Evolutionary conservation across 139 green algal genomes (phyloP), one percentile per base, ranked within the genome.

Genomic region (Penium margaritaceum): DNA sequence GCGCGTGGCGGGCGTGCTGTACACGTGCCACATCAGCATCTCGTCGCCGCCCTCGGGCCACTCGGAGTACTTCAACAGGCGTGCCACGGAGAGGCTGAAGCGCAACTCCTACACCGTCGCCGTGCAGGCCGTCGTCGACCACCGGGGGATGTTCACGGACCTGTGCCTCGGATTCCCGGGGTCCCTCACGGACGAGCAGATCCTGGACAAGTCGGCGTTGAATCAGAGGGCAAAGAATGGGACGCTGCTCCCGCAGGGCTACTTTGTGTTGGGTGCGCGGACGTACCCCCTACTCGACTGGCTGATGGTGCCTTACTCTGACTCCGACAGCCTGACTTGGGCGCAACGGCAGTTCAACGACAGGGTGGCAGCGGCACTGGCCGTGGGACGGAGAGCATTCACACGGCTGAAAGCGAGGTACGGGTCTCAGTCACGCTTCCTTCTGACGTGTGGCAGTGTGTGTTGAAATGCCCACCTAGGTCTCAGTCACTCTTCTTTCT

Each of bases 141-240:
- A 27, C 3, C 57, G 60, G 12, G 69, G 69, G 3, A 12, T 24
- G 19, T 77, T 77, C 19, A 75, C 63, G 21, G 69, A 77, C 4
- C 29, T 77, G 17, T 77, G 69, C 43, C 55, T 77, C 55, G 69
- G 69, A 12, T 76, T 41, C 61, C 69, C 69, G 12, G 69, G 69
- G 2, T 61, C 55, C 1, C 29, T 72, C 19, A 62, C 55, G 2
- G 54, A 77, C n/a, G 55, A 57, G 30, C 17, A 75, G 58, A 17
- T 77, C 9, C 60, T 77, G 39, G 19, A 73, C 12, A 76, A 73
- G n/a, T 77, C 69, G 2, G 63, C 69, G 4, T 24, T 77, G 19
- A 65, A 74, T 34, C 69, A 77, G 33, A 33, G 14, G 3, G 33
- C 4, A 12, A 55, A 6, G 21, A n/a, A 35, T 12, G 62, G 55